Percentiles rank a stretch among this genome's conserved stretches.
These are phyloP conservation scores for Candida tunisiensis DNA, from an alignment of 1,139 yeast species.

Conservation along the genomic window DNA sequence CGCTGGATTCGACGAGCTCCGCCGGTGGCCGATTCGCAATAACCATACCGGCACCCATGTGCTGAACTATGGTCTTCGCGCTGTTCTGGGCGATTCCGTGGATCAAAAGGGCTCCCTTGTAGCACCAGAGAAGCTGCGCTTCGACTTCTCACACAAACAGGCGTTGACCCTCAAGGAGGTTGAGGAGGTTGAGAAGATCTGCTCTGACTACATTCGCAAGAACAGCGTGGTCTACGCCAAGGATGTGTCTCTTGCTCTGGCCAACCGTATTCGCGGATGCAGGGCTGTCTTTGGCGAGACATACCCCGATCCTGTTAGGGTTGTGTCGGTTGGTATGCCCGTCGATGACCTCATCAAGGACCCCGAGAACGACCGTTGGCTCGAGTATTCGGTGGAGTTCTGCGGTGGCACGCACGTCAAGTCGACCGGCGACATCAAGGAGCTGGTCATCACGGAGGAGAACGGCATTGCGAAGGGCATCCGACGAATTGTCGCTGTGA, in stretches of 20 bases:
- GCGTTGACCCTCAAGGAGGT: constrained; percentile 53
- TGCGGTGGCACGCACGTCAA: constrained; percentile 99
- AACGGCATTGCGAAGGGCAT: constrained; percentile 98
- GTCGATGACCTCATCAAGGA: constrained; percentile 61
- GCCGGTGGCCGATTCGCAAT: constrained; percentile 95
- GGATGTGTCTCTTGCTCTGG: constrained; percentile 61
- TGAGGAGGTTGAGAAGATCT: constrained; percentile 55
- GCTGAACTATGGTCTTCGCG: constrained; percentile 74
- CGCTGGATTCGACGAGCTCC: constrained; percentile 79
- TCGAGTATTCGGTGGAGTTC: constrained; percentile 68
- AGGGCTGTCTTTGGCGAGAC: constrained; percentile 99
- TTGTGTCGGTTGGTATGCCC: constrained; percentile 86
- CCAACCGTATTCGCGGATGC: constrained; percentile 62
- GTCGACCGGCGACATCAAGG: constrained; percentile 86
- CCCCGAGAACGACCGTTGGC: constrained; percentile 65
- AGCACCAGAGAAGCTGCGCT: constrained; percentile 86
- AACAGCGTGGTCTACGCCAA: constrained; percentile 62
- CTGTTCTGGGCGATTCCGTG: constrained; percentile 70
- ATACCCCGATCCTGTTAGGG: constrained; percentile 97
- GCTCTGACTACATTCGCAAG: constrained; percentile 52
- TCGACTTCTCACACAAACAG: constrained; percentile 89
- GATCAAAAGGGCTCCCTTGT: constrained; percentile 97
- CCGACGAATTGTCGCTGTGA: constrained; percentile 93
- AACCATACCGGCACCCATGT: constrained; percentile 98
- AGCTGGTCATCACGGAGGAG: constrained; percentile 79